These are phyloP conservation scores for Spinacia oleracea DNA, from an alignment of 179 eudicot genomes.

Conservation along the genomic window DNA sequence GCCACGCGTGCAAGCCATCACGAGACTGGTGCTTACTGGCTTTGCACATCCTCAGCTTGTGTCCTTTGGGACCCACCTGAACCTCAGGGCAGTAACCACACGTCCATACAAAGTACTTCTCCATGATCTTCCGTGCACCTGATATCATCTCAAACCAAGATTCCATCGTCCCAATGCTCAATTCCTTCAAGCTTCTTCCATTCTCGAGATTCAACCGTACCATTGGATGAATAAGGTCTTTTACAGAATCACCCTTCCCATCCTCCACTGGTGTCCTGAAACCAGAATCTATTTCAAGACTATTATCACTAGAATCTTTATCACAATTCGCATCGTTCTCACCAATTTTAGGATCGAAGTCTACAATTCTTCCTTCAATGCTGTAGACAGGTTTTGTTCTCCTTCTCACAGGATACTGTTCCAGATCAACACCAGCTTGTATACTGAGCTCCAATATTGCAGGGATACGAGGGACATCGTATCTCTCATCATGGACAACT, in stretches of 20 bases:
- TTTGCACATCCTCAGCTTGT: constrained; percentile 62
- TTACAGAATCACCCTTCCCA: constrained; percentile 4
- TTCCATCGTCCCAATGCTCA: constrained; percentile 42
- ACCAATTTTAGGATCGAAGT: constrained; percentile 41
- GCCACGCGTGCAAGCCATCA: constrained; percentile 74
- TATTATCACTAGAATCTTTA: not conserved
- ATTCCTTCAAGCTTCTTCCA: constrained; percentile 23
- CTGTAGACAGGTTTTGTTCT: constrained; percentile 61
- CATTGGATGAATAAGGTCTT: constrained; percentile 27
- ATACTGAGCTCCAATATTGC: constrained; percentile 64
- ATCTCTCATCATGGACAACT: constrained; percentile 53
- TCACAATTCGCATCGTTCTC: constrained; percentile 13
- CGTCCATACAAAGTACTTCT: constrained; percentile 59
- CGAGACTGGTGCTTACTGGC: constrained; percentile 69
- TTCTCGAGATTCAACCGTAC: constrained; percentile 16
- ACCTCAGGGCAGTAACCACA: constrained; percentile 69
- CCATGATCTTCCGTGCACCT: constrained; percentile 54
- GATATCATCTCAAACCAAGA: constrained; percentile 61
- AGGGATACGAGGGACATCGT: constrained; percentile 38
- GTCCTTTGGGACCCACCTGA: constrained; percentile 71
- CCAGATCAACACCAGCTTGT: constrained; percentile 60
- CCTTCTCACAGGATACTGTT: constrained; percentile 47
- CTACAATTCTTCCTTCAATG: constrained; percentile 62
- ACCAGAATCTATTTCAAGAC: constrained; percentile 1
- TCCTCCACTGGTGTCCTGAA: constrained; percentile 5